Base-by-base conservation (phyloP, 164 flowering plant species). In the Liriodendron chinense region DNA sequence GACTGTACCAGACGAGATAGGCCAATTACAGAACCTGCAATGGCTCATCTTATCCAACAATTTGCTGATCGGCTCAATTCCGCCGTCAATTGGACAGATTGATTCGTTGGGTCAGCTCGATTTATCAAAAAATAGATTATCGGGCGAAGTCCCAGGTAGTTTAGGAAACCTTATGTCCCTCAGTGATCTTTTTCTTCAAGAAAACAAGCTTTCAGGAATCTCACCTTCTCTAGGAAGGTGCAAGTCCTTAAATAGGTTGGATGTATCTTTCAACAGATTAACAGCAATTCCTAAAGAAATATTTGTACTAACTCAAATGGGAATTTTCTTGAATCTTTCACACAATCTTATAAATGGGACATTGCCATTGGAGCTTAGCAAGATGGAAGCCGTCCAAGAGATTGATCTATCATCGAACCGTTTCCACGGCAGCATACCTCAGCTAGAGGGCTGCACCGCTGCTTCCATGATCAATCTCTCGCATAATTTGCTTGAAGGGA, bases 351-450 rank as follows among this genome's bases (percentile, higher is more conserved):
- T 90, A 64, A 77, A 84, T 34, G 94, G 94, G 47, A 75, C 80
- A 12, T 63, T 89, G 47, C 94, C 92, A 10, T 53, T 83, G 25
- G 91, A 86, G 77, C 78, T 89, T 13, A 83, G 89, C 81, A 82
- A 86, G 76, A 49, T 87, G 74, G 83, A 83, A 66, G 76, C 70
- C 9, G 83, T 88, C 63, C 80, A 75, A 66, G 89, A 73, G 63
- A 85, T 90, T 1, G 90, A 87, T 75, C 77, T 90, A 9, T 90
- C 92, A 21, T 84, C 83, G 0, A 89, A 90, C 73, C 80, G 82
- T 23, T 69, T 90, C 75, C 75, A 64, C 16, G 92, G 91, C 18
- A 77, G 21, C 56, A 77, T 89, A 56, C 75, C 80, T 26, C 87
- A 81, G 72, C 78, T 89, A 59, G 79, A 87, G 43, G 79, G 78